These are phyloP conservation scores for Polygonum maritimum DNA, from an alignment of 148 eudicot species.

Conservation along the genomic window DNA sequence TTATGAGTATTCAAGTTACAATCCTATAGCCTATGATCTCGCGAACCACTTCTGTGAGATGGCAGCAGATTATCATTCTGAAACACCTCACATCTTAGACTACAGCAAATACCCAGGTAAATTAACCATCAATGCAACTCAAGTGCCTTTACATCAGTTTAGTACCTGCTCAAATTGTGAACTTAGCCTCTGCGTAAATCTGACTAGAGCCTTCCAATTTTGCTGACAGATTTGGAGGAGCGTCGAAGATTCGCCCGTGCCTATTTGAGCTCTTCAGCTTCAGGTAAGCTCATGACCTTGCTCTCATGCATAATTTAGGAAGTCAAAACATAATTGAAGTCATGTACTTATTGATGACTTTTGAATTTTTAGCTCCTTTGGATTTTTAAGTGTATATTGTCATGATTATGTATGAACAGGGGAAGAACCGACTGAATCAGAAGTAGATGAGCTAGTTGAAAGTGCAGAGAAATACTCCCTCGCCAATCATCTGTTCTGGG, in stretches of 20 bases:
- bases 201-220: conserved; percentile 1
- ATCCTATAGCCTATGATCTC: conserved; percentile 81
- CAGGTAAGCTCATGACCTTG: conserved; percentile 39
- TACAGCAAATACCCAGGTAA: conserved; percentile 69
- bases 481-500: conserved; percentile 92
- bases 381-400: background rate
- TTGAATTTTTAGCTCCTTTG: background rate
- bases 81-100: conserved; percentile 73
- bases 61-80: conserved; percentile 92
- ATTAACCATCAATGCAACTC: background rate
- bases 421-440: conserved; percentile 43
- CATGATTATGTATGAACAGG: conserved; percentile 26
- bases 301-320: background rate
- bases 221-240: conserved; percentile 52
- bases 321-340: background rate
- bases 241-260: conserved; percentile 50
- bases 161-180: background rate
- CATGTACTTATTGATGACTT: background rate
- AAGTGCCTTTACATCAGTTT: background rate
- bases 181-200: background rate
- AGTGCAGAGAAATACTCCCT: conserved; percentile 70
- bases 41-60: conserved; percentile 96
- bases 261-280: conserved; percentile 54
- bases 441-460: conserved; percentile 42
- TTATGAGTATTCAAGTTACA: conserved; percentile 88